Evolutionary conservation across 139 green algal species (phyloP).

Genomic region (Gonium pectorale): DNA sequence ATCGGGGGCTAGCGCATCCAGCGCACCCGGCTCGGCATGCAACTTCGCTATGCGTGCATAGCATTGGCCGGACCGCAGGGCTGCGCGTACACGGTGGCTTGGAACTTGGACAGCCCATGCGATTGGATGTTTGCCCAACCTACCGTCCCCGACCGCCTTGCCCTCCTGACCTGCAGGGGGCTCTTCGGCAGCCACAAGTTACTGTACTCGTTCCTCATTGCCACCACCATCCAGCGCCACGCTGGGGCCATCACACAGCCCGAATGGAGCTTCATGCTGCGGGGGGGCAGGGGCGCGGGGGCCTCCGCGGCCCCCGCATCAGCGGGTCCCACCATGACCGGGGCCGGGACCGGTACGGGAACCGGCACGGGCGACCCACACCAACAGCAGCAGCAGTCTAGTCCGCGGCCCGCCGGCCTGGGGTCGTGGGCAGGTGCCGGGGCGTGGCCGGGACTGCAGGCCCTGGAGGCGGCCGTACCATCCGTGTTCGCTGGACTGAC

Average conservation of each 20-base stretch:
- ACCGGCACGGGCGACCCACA: neutral
- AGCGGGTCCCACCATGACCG: too few relatives aligned
- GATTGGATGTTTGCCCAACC: too few relatives aligned
- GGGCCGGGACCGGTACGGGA: too few relatives aligned
- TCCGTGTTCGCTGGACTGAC: neutral
- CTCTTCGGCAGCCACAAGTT: slow-evolving; percentile 88
- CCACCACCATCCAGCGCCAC: slow-evolving; percentile 55
- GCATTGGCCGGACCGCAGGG: too few relatives aligned
- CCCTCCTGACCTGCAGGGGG: slow-evolving; percentile 67
- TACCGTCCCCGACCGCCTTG: neutral
- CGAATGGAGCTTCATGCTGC: slow-evolving; percentile 84
- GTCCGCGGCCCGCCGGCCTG: neutral
- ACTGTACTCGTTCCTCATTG: slow-evolving; percentile 83
- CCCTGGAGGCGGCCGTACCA: slow-evolving; percentile 40
- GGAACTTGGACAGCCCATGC: too few relatives aligned
- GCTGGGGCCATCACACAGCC: slow-evolving; percentile 46
- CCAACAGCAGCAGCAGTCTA: neutral
- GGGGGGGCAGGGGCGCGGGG: slow-evolving; percentile 44
- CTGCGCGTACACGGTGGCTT: too few relatives aligned
- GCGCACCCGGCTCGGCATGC: too few relatives aligned
- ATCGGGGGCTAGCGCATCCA: neutral
- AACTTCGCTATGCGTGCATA: too few relatives aligned
- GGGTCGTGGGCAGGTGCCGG: neutral
- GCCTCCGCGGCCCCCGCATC: neutral
- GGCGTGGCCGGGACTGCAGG: slow-evolving; percentile 22